Evolutionary conservation across 495 filamentous ascomycete species (phyloP).

Genomic region (Collariella sp.): DNA sequence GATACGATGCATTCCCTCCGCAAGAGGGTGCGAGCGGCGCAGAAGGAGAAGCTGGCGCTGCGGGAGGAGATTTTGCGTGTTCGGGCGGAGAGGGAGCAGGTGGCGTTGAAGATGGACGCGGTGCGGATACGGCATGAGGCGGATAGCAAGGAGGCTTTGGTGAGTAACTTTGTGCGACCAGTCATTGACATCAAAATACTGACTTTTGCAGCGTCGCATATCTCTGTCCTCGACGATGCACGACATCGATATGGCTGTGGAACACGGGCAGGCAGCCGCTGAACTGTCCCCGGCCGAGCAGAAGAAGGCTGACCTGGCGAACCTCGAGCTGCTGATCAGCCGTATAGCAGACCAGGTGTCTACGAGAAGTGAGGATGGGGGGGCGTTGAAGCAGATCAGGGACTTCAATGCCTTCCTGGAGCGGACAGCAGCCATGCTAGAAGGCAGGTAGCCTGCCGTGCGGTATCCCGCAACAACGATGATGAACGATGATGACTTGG

Average conservation of each 20-base stretch:
- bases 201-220: constrained; percentile 33
- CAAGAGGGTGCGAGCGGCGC: constrained; percentile 52
- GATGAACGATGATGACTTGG: constrained; percentile 3
- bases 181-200: neutral
- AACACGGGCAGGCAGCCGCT: constrained; percentile 35
- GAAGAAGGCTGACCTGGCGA: constrained; percentile 34
- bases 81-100: constrained; percentile 54
- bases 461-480: neutral
- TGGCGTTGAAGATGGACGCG: constrained; percentile 62
- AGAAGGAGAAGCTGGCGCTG: constrained; percentile 56
- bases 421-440: constrained; percentile 41
- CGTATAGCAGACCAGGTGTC: constrained; percentile 40
- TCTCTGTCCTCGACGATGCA: constrained; percentile 45
- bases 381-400: constrained; percentile 43
- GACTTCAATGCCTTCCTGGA: constrained; percentile 52
- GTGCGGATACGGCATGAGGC: constrained; percentile 52
- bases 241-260: constrained; percentile 47
- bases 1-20: constrained; percentile 58
- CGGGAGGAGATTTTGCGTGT: constrained; percentile 56
- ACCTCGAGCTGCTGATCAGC: constrained; percentile 42
- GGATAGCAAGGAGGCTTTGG: constrained; percentile 39
- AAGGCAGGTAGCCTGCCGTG: constrained; percentile 26
- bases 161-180: constrained; percentile 18
- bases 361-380: constrained; percentile 36
- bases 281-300: constrained; percentile 31